Evolutionary conservation across 805 yeast species (phyloP).

Genomic region (Candida coleopterorum): DNA sequence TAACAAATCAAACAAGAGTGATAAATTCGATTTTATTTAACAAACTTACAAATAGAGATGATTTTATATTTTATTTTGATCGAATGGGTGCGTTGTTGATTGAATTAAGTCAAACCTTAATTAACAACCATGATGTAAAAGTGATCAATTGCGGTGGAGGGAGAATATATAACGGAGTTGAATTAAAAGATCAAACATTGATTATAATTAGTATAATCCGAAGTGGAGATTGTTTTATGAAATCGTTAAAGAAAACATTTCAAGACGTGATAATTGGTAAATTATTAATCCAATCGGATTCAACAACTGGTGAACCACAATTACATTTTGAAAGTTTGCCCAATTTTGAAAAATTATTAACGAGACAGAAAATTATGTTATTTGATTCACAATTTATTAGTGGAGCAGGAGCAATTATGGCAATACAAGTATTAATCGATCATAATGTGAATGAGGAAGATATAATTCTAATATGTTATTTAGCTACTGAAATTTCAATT

Average conservation of each 20-base stretch:
- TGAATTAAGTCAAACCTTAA: slow-evolving; percentile 55
- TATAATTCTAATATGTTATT: slow-evolving; percentile 64
- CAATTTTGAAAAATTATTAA: slow-evolving; percentile 9
- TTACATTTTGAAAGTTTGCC: slow-evolving; percentile 81
- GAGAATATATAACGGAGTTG: slow-evolving; percentile 29
- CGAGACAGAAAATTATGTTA: slow-evolving; percentile 48
- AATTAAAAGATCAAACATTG: slow-evolving; percentile 39
- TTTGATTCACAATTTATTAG: slow-evolving; percentile 86
- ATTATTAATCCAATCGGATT: slow-evolving; percentile 79
- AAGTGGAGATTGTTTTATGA: slow-evolving; percentile 91
- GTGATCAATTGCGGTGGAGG: not conserved
- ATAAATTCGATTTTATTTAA: slow-evolving; percentile 68
- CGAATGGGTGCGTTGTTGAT: slow-evolving; percentile 71
- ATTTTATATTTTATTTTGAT: slow-evolving; percentile 83
- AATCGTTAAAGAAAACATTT: slow-evolving; percentile 66
- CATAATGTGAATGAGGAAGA: slow-evolving; percentile 62
- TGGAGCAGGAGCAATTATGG: slow-evolving; percentile 95
- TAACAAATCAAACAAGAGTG: slow-evolving; percentile 64
- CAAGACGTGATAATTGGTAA: slow-evolving; percentile 82
- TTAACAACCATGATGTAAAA: not conserved
- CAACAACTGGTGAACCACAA: slow-evolving; percentile 90
- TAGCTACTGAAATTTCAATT: slow-evolving; percentile 76
- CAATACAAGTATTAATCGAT: slow-evolving; percentile 79
- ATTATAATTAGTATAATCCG: slow-evolving; percentile 77
- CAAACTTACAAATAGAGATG: slow-evolving; percentile 55